A percentile compares a stretch with the other conserved stretches of the same genome.
Conservation (phyloP, 2,329 filamentous ascomycete genomes). For the Lasiodiplodia theobromae region DNA sequence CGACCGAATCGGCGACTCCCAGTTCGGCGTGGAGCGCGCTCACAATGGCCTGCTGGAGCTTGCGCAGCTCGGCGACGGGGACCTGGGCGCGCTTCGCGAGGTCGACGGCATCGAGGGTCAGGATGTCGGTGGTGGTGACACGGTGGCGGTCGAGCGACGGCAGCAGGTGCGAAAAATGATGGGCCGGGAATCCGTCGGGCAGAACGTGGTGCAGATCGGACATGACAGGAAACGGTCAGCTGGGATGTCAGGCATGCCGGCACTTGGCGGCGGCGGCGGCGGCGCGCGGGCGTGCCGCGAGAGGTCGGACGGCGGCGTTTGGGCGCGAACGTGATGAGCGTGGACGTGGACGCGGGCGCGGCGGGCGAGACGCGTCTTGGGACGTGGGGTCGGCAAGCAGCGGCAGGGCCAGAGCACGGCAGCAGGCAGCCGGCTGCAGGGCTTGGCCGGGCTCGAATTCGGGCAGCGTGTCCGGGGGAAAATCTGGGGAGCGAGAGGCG, state of each 20-base stretch:
- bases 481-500: slow-evolving; percentile 21
- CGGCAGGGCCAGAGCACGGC: not conserved
- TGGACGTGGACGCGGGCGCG: too few relatives aligned
- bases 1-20: slow-evolving; percentile 44
- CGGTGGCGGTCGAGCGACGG: slow-evolving; percentile 79
- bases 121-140: slow-evolving; percentile 81
- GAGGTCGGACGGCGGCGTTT: not conserved
- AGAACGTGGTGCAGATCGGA: slow-evolving; percentile 85
- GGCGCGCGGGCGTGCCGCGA: slow-evolving; percentile 12
- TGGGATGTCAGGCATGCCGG: slow-evolving; percentile 18
- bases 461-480: not conserved
- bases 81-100: slow-evolving; percentile 86
- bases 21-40: slow-evolving; percentile 71
- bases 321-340: not conserved
- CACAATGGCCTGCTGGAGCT: slow-evolving; percentile 72
- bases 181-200: slow-evolving; percentile 73
- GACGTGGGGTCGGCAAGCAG: not conserved
- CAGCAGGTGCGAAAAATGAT: slow-evolving; percentile 75
- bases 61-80: slow-evolving; percentile 80
- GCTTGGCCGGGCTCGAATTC: not conserved
- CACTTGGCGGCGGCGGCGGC: not conserved
- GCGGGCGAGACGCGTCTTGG: slow-evolving; percentile 5
- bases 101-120: slow-evolving; percentile 82
- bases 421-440: not conserved
- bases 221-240: slow-evolving; percentile 59